Conservation (phyloP, 257 asterid species). For the Solanum rostratum region DNA sequence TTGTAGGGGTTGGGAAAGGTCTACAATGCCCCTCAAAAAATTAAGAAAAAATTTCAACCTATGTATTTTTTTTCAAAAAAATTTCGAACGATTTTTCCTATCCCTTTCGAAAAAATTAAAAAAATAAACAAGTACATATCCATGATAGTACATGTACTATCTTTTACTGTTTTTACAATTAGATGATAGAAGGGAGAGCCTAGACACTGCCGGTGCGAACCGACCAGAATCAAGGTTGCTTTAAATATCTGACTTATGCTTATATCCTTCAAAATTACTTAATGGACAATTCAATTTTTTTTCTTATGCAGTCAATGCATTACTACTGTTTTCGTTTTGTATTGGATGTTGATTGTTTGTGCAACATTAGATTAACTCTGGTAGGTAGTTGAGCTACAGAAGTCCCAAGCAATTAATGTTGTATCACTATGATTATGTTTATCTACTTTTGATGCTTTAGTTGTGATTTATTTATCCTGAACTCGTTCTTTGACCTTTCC, state of each 20-base stretch:
- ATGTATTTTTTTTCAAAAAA: no score
- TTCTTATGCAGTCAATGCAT: neutral
- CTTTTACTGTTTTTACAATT: constrained; percentile 1
- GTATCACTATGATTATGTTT: neutral
- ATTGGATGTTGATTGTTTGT: neutral
- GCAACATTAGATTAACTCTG: neutral
- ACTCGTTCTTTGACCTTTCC: neutral
- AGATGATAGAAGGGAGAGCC: constrained; percentile 23
- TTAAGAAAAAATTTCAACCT: no score
- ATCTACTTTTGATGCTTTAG: neutral
- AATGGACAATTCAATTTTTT: neutral
- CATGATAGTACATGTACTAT: no score
- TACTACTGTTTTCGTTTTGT: neutral
- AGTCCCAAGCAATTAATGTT: neutral
- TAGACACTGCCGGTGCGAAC: constrained; percentile 13
- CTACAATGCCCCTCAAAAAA: no score
- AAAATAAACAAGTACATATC: no score
- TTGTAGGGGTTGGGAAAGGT: no score
- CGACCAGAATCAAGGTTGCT: constrained; percentile 42
- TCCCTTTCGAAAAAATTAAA: no score
- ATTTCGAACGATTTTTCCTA: no score
- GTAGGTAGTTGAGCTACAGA: neutral
- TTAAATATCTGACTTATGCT: neutral
- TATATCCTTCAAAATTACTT: neutral
- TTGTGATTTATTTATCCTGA: neutral